Evolutionary conservation across 495 filamentous ascomycete genomes (phyloP), one percentile per base, ranked within the genome.

Genomic region (Hypoxylon cercidicola): DNA sequence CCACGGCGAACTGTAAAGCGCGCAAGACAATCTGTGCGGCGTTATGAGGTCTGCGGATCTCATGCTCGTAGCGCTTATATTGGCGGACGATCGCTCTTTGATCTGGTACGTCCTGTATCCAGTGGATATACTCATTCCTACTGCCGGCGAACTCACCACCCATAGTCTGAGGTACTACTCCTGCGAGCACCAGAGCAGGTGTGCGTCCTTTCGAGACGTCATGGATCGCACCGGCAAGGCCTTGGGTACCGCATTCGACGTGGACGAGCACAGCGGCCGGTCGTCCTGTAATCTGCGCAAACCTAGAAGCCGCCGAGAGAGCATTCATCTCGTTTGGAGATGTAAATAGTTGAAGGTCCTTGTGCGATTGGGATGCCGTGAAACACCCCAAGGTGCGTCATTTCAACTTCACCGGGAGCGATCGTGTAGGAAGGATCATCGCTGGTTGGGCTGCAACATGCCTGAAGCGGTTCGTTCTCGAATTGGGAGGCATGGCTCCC

Each of bases 391-490:
- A 64, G 1, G 74, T 88, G 0, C 75, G 75, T 16, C 85, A 86
- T 46, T 72, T 86, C 18, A 76, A 75, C 61, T 78, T 78, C 56
- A 76, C 74, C 18, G 75, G 75, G 16, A 70, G 72, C 53, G 74
- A 76, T 44, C 55, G 66, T 3, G 74, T 76, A 0, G 75, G 74
- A 9, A 66, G 66, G 39, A 72, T 70, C 21, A 76, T 78, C 56
- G 72, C 74, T 11, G 75, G 80, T 9, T 78, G 76, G 43, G 85
- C 84, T 3, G 85, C 81, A 3, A 82, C 79, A 43, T 74, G 80
- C 47, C 74, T 88, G 9, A 88, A 88, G 74, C 85, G 85, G 11
- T 78, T 83, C 32, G 76, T 88, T 37, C 41, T 76, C 37, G 75
- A 77, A 61, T 67, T 77, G 3, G 75, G 74, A 7, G 75, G 75